phyloP scores from a whole-genome alignment of 495 filamentous ascomycete species.

The Filosporella fistucella region DNA sequence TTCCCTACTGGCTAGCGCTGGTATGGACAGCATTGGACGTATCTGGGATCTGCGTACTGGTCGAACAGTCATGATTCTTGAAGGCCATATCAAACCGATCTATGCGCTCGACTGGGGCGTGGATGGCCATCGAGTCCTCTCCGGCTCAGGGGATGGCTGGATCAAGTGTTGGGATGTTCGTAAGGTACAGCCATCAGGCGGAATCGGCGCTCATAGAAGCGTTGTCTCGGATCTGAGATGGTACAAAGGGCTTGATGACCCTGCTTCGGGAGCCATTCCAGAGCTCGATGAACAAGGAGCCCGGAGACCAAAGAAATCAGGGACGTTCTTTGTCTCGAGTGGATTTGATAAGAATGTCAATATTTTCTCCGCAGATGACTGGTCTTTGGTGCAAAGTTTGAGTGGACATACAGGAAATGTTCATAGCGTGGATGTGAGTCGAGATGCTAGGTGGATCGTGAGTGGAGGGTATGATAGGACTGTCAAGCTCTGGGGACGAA shows the following conservation, averaged over 20 bases:
- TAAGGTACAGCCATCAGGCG: slow-evolving; percentile 75
- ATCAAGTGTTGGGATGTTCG: slow-evolving; percentile 97
- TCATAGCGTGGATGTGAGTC: slow-evolving; percentile 79
- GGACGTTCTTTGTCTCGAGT: slow-evolving; percentile 84
- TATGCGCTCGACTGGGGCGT: slow-evolving; percentile 88
- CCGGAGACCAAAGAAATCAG: slow-evolving; percentile 59
- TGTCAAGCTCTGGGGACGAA: slow-evolving; percentile 92
- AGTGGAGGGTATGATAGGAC: slow-evolving; percentile 92
- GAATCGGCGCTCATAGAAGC: slow-evolving; percentile 86
- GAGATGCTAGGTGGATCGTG: slow-evolving; percentile 85
- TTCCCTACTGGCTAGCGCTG: slow-evolving; percentile 82
- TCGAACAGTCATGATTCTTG: slow-evolving; percentile 91
- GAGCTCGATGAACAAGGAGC: slow-evolving; percentile 57
- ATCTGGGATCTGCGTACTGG: slow-evolving; percentile 97
- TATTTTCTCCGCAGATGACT: slow-evolving; percentile 92
- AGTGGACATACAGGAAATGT: slow-evolving; percentile 91
- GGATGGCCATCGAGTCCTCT: slow-evolving; percentile 84
- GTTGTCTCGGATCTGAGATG: slow-evolving; percentile 90
- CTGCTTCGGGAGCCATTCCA: slow-evolving; percentile 49
- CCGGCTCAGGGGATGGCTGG: slow-evolving; percentile 91
- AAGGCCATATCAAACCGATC: slow-evolving; percentile 91
- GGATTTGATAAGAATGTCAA: slow-evolving; percentile 97
- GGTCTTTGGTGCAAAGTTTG: slow-evolving; percentile 82
- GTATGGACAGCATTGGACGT: slow-evolving; percentile 87
- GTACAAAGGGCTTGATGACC: slow-evolving; percentile 79